Evolutionary conservation across 257 asterid species (phyloP), one percentile per base, ranked within the genome.

Genomic region (Verbena officinalis): DNA sequence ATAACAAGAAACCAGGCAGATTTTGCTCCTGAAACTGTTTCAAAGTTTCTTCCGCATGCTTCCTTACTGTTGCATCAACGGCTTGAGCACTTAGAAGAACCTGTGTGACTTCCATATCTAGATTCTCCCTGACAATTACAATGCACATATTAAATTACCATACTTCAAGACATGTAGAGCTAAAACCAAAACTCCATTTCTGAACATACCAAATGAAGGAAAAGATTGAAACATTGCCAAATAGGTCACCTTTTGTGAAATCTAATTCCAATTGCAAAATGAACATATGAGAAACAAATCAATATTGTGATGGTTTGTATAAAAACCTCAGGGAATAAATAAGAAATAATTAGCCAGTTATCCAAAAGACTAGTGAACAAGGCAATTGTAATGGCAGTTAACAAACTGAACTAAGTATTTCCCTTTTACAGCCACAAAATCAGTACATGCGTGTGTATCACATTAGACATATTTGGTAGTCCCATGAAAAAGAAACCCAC

Each of bases 21-120:
- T 84, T 84, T 70, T 81, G 86, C 67, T 84, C 91, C 74, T 83
- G 89, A 59, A 80, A 73, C 67, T 83, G 86, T 55, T 74, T 83
- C 67, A 83, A 27, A 17, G 76, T 67, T 22, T 83, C 89, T 70
- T 83, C 86, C 3, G 89, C 86, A 33, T 80, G 86, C 40, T 80
- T 75, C 34, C 89, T 72, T 54, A 80, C 79, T 24, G 78, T 75
- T 27, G 86, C 71, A 62, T 83, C 89, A 61, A 83, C 79, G 0
- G 86, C 52, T 63, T 80, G 89, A 39, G 89, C 89, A 69, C 80
- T 83, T 20, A 80, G 56, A 65, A 83, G 89, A 21, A 80, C 70
- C 67, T 83, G 86, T n/a, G 89, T 83, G 17, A 83, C 79, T 67
- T 80, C 89, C 86, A 83, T 83, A 44, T 82, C 77, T 74, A 77